These are phyloP conservation scores for Lentinula sp. DNA, from an alignment of 768 basidiomycete genomes.

Conservation along the genomic window DNA sequence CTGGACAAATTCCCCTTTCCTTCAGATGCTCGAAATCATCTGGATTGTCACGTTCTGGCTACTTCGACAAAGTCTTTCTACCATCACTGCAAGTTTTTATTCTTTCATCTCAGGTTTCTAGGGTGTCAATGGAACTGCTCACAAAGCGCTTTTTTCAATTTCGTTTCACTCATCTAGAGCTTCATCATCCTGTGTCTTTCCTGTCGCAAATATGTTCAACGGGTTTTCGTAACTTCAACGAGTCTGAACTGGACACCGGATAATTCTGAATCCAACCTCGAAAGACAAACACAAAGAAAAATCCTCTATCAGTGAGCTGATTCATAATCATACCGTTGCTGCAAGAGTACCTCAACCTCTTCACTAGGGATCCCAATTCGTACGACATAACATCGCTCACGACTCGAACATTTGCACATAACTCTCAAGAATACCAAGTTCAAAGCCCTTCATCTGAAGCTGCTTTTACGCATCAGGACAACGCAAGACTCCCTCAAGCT, in stretches of 20 bases:
- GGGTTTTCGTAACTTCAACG: neutral
- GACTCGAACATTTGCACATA: neutral
- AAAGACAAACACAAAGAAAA: neutral
- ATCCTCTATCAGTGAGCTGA: neutral
- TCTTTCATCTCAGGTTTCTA: neutral
- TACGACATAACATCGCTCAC: neutral
- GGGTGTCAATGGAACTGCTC: neutral
- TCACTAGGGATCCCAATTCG: too few relatives aligned
- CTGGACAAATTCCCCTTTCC: neutral
- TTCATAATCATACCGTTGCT: neutral
- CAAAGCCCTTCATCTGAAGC: neutral
- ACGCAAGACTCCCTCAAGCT: neutral
- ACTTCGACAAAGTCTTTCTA: slow-evolving; percentile 6
- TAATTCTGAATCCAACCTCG: neutral
- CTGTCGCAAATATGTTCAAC: neutral
- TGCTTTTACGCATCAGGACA: neutral
- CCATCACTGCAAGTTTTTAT: slow-evolving; percentile 7
- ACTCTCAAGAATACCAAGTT: neutral
- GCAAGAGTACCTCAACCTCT: too few relatives aligned
- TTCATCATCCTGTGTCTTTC: neutral
- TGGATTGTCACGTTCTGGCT: neutral
- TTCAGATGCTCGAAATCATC: neutral
- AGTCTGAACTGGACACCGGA: neutral
- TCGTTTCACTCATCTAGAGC: neutral
- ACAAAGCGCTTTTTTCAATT: neutral